Conservation (phyloP, 179 eudicot genomes). For the Pouteria campechiana region DNA sequence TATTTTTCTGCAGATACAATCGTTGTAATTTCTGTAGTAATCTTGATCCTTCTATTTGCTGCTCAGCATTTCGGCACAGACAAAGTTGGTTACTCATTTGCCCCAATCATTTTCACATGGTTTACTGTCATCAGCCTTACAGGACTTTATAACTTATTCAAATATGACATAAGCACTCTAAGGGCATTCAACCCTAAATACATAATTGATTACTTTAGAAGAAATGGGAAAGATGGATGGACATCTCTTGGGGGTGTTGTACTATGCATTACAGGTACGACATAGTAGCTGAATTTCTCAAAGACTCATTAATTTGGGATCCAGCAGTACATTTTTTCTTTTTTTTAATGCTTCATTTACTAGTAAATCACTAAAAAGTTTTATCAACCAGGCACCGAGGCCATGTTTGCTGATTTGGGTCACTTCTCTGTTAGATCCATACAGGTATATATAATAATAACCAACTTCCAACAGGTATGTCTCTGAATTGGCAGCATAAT, state of each 20-base stretch:
- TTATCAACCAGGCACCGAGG: conserved; percentile 27
- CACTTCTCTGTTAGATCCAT: conserved; percentile 26
- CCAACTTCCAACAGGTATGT: background rate
- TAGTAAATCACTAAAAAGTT: too few species aligned
- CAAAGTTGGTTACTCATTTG: conserved; percentile 35
- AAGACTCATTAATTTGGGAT: conserved; percentile 1
- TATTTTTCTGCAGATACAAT: conserved; percentile 13
- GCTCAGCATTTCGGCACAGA: conserved; percentile 38
- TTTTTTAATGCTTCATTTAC: background rate
- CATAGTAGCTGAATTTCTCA: background rate
- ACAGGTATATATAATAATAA: conserved; percentile 12
- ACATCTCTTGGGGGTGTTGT: conserved; percentile 45
- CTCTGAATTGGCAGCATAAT: too few species aligned
- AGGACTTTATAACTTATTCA: conserved; percentile 33
- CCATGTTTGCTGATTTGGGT: conserved; percentile 36
- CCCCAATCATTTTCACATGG: conserved; percentile 34
- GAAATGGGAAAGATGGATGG: conserved; percentile 34
- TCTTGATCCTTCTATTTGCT: conserved; percentile 20
- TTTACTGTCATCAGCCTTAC: conserved; percentile 26
- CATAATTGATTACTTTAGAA: conserved; percentile 30
- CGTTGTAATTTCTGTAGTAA: conserved; percentile 19
- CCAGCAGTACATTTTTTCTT: background rate
- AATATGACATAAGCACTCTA: conserved; percentile 17
- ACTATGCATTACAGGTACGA: conserved; percentile 28
- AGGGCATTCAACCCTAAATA: conserved; percentile 39